phyloP scores from a whole-genome alignment of 1,284 basidiomycete genomes.

The Ceratorhiza oryzae-sativae region DNA sequence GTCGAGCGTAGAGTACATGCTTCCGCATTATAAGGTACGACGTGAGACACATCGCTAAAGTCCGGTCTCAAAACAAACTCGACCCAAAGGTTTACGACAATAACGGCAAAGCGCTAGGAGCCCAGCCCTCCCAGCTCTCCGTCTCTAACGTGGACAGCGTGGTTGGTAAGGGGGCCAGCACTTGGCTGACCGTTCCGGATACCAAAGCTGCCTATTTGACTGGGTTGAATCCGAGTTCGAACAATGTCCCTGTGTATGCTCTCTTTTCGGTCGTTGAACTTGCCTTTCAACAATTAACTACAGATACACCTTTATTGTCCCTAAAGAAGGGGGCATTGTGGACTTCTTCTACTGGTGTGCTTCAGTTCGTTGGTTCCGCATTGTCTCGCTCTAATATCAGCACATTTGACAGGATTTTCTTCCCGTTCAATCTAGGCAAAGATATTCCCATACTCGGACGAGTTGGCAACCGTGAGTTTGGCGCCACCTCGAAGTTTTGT shows the following conservation, averaged over 20 bases:
- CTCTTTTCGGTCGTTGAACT: neutral
- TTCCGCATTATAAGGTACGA: constrained; percentile 26
- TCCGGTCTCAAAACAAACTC: too few species aligned
- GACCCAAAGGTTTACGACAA: constrained; percentile 20
- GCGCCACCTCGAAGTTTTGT: neutral
- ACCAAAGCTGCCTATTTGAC: constrained; percentile 23
- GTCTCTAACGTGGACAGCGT: constrained; percentile 19
- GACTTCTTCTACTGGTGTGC: constrained; percentile 36
- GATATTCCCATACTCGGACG: constrained; percentile 13
- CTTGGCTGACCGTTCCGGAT: constrained; percentile 29
- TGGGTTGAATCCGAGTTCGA: constrained; percentile 24
- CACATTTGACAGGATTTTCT: constrained; percentile 17
- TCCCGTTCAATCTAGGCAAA: constrained; percentile 34
- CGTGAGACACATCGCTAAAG: too few species aligned
- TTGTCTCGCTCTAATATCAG: neutral
- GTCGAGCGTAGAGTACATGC: constrained; percentile 35
- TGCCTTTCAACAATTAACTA: neutral
- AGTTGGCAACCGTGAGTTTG: constrained; percentile 33
- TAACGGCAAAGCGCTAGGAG: neutral
- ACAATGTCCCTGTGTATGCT: constrained; percentile 30
- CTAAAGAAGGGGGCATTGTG: constrained; percentile 31
- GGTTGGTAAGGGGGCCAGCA: constrained; percentile 20
- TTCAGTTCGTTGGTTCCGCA: neutral
- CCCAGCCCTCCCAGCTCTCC: constrained; percentile 11
- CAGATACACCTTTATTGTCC: constrained; percentile 33